Percentiles rank a stretch among this genome's conserved stretches.
Conservation (phyloP, 345 rosid species). For the Gossypium longicalyx region DNA sequence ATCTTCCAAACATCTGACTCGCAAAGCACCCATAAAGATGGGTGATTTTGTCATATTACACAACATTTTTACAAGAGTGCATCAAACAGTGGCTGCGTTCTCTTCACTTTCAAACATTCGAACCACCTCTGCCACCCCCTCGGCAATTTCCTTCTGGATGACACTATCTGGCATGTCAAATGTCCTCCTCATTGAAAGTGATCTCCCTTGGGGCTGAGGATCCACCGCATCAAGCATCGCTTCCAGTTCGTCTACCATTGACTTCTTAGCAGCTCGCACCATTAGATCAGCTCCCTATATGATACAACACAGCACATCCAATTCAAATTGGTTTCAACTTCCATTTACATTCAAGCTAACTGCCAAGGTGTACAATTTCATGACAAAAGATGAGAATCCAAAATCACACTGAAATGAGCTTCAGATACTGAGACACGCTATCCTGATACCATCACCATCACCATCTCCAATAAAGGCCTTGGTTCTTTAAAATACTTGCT, state of each 20-base stretch:
- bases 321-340: not conserved
- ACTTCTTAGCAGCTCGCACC: constrained; percentile 74
- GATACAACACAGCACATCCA: not conserved
- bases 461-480: not conserved
- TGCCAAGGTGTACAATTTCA: not conserved
- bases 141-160: constrained; percentile 66
- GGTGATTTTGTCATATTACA: not conserved
- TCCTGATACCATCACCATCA: not conserved
- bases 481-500: not conserved
- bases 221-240: constrained; percentile 88
- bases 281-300: constrained; percentile 72
- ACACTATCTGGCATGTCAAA: constrained; percentile 82
- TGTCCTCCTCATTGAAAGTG: constrained; percentile 72
- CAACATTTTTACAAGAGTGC: not conserved
- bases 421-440: not conserved
- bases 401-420: not conserved
- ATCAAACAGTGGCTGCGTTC: not conserved
- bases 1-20: not conserved
- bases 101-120: constrained; percentile 63
- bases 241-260: constrained; percentile 90
- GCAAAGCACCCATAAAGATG: not conserved
- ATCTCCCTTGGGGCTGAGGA: constrained; percentile 68
- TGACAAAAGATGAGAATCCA: not conserved
- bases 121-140: constrained; percentile 82
- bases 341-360: not conserved